Evolutionary conservation across 192 early-diverging fungal species (phyloP).

Genomic region (Obelidium mucronatum): DNA sequence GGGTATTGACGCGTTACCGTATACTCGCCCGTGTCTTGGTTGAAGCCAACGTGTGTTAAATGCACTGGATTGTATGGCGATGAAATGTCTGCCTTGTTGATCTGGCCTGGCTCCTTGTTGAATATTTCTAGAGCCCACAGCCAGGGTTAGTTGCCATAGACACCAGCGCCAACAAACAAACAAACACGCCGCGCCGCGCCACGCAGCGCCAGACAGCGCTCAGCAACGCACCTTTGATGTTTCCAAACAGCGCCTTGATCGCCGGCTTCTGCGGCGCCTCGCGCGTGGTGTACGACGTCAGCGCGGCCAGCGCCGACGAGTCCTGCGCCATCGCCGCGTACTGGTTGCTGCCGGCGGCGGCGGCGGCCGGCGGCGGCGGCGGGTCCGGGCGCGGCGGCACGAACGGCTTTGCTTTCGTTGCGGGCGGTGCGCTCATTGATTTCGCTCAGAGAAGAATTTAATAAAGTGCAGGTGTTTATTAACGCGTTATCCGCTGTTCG

Average conservation of each 20-base stretch:
- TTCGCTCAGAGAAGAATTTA: not conserved
- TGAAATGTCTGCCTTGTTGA: conserved; percentile 70
- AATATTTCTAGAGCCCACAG: conserved; percentile 7
- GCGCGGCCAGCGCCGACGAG: not conserved
- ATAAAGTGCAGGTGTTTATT: not conserved
- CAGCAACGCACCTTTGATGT: conserved; percentile 9
- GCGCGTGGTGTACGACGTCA: conserved; percentile 22
- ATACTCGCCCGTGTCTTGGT: conserved; percentile 92
- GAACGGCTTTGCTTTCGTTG: conserved; percentile 24
- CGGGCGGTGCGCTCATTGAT: conserved; percentile 9
- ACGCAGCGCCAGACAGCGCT: not conserved
- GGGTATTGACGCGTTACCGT: conserved; percentile 48
- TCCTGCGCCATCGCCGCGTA: conserved; percentile 29
- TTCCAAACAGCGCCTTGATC: conserved; percentile 7
- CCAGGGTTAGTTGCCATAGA: not conserved
- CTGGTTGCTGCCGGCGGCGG: not conserved
- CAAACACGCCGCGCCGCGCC: not conserved
- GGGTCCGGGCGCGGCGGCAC: conserved; percentile 22
- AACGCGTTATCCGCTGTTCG: not conserved
- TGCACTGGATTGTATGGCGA: conserved; percentile 96
- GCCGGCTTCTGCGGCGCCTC: conserved; percentile 25
- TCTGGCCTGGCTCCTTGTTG: conserved; percentile 21
- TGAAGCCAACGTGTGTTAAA: conserved; percentile 97
- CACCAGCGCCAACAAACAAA: no score
- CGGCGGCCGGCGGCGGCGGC: not conserved